Evolutionary conservation across 2,329 filamentous ascomycete genomes (phyloP).

Genomic region (Aureobasidium sp.): DNA sequence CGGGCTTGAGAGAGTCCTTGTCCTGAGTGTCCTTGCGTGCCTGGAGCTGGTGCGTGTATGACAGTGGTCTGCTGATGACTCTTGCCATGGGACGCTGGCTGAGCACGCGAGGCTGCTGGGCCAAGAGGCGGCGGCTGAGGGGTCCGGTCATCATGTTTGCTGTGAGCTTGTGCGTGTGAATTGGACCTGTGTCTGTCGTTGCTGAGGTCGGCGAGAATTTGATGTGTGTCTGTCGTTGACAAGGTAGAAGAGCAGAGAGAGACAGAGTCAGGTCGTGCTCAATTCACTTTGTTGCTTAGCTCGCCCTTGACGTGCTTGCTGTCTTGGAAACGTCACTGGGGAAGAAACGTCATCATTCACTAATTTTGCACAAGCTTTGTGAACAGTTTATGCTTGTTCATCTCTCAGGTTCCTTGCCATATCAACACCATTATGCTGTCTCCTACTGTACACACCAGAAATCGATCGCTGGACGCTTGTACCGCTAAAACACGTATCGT

Average conservation of each 20-base stretch:
- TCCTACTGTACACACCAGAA: neutral
- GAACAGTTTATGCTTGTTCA: neutral
- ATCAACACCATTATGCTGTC: neutral
- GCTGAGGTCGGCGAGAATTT: neutral
- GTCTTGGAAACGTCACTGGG: conserved; percentile 2
- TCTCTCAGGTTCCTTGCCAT: neutral
- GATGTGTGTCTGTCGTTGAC: neutral
- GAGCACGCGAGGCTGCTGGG: conserved; percentile 9
- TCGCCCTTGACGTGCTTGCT: neutral
- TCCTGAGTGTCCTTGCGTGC: conserved; percentile 37
- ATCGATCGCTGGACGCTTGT: neutral
- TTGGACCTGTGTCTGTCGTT: neutral
- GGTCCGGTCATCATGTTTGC: conserved; percentile 4
- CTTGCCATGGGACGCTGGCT: conserved; percentile 5
- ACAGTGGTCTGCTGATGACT: conserved; percentile 9
- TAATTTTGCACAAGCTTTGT: neutral
- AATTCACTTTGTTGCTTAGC: conserved; percentile 7
- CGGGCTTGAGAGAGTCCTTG: conserved; percentile 54
- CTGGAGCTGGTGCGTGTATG: conserved; percentile 19
- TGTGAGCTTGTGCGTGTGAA: neutral
- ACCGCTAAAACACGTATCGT: neutral
- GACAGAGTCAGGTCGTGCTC: neutral
- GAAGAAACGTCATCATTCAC: neutral
- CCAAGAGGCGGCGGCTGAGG: conserved; percentile 9
- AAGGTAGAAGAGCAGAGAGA: neutral